Base-by-base conservation (phyloP, 371 early-diverging fungal genomes). In the Syncephalastrum sp. region DNA sequence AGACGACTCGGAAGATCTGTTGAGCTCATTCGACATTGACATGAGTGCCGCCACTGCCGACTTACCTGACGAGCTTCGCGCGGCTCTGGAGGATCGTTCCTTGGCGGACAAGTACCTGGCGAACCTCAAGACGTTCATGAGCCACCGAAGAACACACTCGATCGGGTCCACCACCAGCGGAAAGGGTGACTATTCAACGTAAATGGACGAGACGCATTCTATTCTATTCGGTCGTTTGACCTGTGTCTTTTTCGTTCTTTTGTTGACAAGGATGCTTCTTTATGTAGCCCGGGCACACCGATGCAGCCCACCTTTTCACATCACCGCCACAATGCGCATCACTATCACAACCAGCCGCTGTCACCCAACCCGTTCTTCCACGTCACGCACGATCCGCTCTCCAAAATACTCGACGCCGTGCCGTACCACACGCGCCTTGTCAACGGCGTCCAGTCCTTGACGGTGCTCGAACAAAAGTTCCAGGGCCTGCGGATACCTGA, bases 401-500 rank as follows among this genome's bases (percentile, higher is more conserved):
- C 70, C n/a, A 70, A 65, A 55, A 54, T 71, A 27, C 44, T 76
- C 16, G 74, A 74, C 49, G 68, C 74, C 47, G 60, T 75, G 8
- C 72, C 74, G 14, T 73, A 75, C 48, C 71, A 76, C 13, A 76
- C 72, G 33, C 76, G 79, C 15, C 69, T 79, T 6, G 77, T 84
- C 45, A 83, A 83, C 61, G 85, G 85, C 24, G 75, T 84, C 0
- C 76, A 77, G 44, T 78, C 85, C n/a, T 64, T 84, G 21, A 81
- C 77, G 0, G 54, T 68, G 16, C 68, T 87, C 12, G 85, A 87
- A 54, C 81, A 80, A 61, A 75, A 78, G 58, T 84, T 83, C 61
- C 70, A 83, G 63, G 74, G 77, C 17, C 70, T 83, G 27, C 73
- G 72, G 42, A 85, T 88, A 48, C 85, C 83, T 50, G 89, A 88